Evolutionary conservation across 2,329 filamentous ascomycete genomes (phyloP), one percentile per base, ranked within the genome.

Genomic region (Scleromitrula shiraiana): DNA sequence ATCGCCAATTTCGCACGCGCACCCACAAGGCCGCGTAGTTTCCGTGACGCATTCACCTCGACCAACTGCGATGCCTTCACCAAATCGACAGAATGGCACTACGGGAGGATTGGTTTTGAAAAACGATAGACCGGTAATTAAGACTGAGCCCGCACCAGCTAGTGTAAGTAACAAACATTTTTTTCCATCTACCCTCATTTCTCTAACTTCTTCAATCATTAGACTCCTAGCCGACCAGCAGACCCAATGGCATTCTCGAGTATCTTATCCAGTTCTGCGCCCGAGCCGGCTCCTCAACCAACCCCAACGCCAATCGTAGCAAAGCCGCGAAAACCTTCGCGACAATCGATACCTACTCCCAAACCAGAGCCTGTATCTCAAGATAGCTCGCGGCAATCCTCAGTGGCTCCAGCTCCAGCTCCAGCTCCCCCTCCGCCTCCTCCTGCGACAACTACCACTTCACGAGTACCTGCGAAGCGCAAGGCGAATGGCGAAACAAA

Each of bases 221-320:
- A 89, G 78, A 85, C 84, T 41, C 78, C 85, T 1, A 81, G 79
- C 57, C 82, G 89, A 64, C 75, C 83, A 33, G 83, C 84, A 50
- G 86, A 95, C 64, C 85, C 90, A 45, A 96, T 96, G 90, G 93
- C 90, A 5, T 93, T 97, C 62, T 93, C 88, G 56, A 96, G 90
- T 64, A 94, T 97, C 51, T 82, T 97, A 36, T 91, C 88, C 4
- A 89, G 80, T 56, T 76, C 85, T 47, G 83, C 88, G 48, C 81
- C 85, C 78, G 32, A 70, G 74, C 73, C 76, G 7, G 75, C 70
- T 56, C 61, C 59, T 17, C 43, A 51, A 15, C 39, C 54, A 7
- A 41, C 46, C 9, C 45, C 45, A 12, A 48, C 45, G 7, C 45
- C 45, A 12, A 33, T 17, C 29, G 17, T 24, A 23, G 33, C 52